Conservation (phyloP, 2,329 filamentous ascomycete genomes). For the Scortechinia acanthostroma region DNA sequence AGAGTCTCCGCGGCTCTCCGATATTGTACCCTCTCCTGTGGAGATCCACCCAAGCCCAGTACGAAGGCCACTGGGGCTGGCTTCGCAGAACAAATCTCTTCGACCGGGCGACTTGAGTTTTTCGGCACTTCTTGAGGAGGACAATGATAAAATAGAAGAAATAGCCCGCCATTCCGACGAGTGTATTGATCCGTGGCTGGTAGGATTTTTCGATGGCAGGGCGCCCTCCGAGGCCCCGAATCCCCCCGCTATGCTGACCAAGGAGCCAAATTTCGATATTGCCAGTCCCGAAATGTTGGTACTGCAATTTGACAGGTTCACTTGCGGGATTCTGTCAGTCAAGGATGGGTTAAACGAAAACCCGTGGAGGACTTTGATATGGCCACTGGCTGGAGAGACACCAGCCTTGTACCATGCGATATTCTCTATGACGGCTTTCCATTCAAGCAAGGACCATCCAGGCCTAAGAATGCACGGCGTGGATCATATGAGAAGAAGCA, state of each 20-base stretch:
- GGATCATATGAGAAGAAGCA: conserved; percentile 61
- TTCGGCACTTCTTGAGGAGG: conserved; percentile 10
- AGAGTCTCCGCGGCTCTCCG: no score
- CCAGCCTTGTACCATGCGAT: conserved; percentile 64
- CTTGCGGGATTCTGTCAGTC: conserved; percentile 64
- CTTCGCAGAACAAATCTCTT: no score
- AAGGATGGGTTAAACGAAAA: conserved; percentile 66
- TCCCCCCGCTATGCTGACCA: conserved; percentile 16
- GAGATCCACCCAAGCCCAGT: no score
- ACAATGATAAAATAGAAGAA: conserved; percentile 44
- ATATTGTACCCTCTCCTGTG: no score
- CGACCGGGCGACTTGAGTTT: conserved; percentile 10
- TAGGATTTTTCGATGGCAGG: conserved; percentile 4
- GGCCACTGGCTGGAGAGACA: conserved; percentile 57
- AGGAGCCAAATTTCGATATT: conserved; percentile 37
- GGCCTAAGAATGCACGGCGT: conserved; percentile 53
- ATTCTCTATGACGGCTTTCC: conserved; percentile 63
- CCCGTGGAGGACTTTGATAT: conserved; percentile 65
- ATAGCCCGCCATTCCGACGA: conserved; percentile 28
- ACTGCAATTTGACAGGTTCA: conserved; percentile 55
- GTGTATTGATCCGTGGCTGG: conserved; percentile 3
- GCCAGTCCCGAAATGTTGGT: conserved; percentile 51
- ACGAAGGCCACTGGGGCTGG: no score
- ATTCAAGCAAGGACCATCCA: conserved; percentile 49
- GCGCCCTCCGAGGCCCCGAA: conserved; percentile 3